phyloP scores from a whole-genome alignment of 805 yeast species.

The Saturnispora bothae region DNA sequence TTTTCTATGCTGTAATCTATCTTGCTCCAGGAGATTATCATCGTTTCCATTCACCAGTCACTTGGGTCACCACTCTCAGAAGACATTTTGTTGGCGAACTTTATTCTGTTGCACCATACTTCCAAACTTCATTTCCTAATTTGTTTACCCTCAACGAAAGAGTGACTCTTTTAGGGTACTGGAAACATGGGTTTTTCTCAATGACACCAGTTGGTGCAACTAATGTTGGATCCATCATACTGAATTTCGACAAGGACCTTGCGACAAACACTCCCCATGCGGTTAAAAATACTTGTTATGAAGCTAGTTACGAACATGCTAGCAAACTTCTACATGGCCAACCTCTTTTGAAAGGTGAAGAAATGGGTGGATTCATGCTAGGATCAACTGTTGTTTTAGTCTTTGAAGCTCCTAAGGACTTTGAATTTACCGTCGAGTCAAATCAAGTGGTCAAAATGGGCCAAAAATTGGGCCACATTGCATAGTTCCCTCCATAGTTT shows the following conservation, averaged over 20 bases:
- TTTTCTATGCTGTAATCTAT: conserved; percentile 85
- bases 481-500: background rate
- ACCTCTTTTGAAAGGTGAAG: conserved; percentile 85
- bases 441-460: conserved; percentile 87
- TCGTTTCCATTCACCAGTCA: conserved; percentile 89
- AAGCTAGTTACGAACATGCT: conserved; percentile 83
- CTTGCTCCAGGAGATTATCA: conserved; percentile 98
- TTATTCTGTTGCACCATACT: conserved; percentile 92
- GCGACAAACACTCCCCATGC: conserved; percentile 67
- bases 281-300: conserved; percentile 76
- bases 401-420: conserved; percentile 86
- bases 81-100: conserved; percentile 95
- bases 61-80: conserved; percentile 90
- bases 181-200: conserved; percentile 95
- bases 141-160: conserved; percentile 89
- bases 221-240: conserved; percentile 88
- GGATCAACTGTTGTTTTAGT: conserved; percentile 96
- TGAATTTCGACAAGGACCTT: conserved; percentile 85
- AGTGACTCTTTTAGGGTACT: conserved; percentile 87
- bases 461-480: conserved; percentile 49
- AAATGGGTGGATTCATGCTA: conserved; percentile 93
- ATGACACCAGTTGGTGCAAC: conserved; percentile 99
- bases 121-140: conserved; percentile 78
- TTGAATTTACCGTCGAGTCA: conserved; percentile 54
- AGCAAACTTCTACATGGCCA: conserved; percentile 69